Base-by-base conservation (phyloP, 805 yeast genomes). In the Ogataea pini region DNA sequence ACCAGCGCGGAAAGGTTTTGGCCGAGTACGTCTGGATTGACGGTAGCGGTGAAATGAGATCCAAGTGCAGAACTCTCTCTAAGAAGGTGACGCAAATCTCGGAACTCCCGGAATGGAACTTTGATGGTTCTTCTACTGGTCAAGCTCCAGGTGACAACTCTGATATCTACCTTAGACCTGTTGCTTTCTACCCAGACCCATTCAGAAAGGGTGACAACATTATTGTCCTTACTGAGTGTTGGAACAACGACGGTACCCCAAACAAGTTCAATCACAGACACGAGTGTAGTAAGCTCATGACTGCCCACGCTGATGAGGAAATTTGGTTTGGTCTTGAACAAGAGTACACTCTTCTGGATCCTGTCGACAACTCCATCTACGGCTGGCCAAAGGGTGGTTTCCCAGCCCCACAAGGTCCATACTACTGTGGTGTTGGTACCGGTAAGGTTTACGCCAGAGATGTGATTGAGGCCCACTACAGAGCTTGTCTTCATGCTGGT, bases 401-500 rank as follows among this genome's bases (percentile, higher is more conserved):
- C 95, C 99, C 99, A 70, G 98, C 96, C 61, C 98, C 99, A 58
- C 99, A 94, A 78, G 99, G 99, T 60, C 99, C 99, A 54, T 94
- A 94, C 86, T 94, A 94, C 85, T 94, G 99, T 80, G 99, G 98
- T 83, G 99, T 94, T 58, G 99, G 99, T 76, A 81, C 97, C 64
- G 97, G 97, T 68, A 91, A 89, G 78, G 99, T 92, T 56, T 89
- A 85, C 72, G 96, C 97, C 67, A 84, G 99, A 78, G 99, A 94
- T 70, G 90, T 92, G 49, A 90, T 94, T 63, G 99, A 92, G 80
- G 98, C 99, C 51, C 99, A 92, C 79, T 94, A 94, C 86, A 85
- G 94, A 72, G 99, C 99, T 54, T 91, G 97, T 78, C 78, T 92
- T 57, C 86, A 88, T 70, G 85, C 98, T 57, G 98, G 98, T 67